phyloP scores from a whole-genome alignment of 495 filamentous ascomycete species.

The Venustampulla echinocandica region DNA sequence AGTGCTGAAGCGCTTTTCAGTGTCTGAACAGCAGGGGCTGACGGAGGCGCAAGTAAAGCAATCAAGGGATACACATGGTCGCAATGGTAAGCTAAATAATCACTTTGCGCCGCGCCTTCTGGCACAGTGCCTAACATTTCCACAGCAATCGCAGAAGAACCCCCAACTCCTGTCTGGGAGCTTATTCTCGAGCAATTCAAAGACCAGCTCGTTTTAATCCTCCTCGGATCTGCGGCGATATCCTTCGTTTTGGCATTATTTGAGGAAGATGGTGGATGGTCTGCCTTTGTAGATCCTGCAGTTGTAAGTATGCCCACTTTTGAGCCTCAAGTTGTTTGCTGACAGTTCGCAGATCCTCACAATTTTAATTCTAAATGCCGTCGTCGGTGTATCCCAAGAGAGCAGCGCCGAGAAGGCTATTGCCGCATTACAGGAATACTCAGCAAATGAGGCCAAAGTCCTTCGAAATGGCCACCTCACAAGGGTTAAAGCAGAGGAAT shows the following conservation, averaged over 20 bases:
- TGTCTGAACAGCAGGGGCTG: slow-evolving; percentile 58
- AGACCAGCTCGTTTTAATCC: slow-evolving; percentile 94
- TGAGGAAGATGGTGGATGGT: slow-evolving; percentile 87
- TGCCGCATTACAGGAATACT: slow-evolving; percentile 97
- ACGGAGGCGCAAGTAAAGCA: slow-evolving; percentile 57
- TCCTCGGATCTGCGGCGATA: slow-evolving; percentile 85
- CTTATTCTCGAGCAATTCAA: slow-evolving; percentile 98
- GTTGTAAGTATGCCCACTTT: slow-evolving; percentile 55
- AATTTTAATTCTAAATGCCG: slow-evolving; percentile 90
- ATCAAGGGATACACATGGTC: slow-evolving; percentile 61
- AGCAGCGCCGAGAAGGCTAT: slow-evolving; percentile 98
- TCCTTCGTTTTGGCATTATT: slow-evolving; percentile 92
- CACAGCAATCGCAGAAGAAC: slow-evolving; percentile 86
- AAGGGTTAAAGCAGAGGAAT: slow-evolving; percentile 81
- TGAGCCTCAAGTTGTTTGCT: slow-evolving; percentile 1
- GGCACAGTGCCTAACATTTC: slow-evolving; percentile 19
- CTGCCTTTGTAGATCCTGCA: slow-evolving; percentile 94
- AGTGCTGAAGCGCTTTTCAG: slow-evolving; percentile 63
- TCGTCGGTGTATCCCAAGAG: slow-evolving; percentile 97
- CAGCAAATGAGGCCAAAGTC: slow-evolving; percentile 94
- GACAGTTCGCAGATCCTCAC: slow-evolving; percentile 69
- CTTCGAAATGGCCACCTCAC: slow-evolving; percentile 67
- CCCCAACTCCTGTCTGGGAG: slow-evolving; percentile 94
- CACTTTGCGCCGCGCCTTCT: slow-evolving; percentile 11
- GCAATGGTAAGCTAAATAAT: slow-evolving; percentile 62